Evolutionary conservation across 495 filamentous ascomycete genomes (phyloP), one percentile per base, ranked within the genome.

Genomic region (Letharia columbiana): DNA sequence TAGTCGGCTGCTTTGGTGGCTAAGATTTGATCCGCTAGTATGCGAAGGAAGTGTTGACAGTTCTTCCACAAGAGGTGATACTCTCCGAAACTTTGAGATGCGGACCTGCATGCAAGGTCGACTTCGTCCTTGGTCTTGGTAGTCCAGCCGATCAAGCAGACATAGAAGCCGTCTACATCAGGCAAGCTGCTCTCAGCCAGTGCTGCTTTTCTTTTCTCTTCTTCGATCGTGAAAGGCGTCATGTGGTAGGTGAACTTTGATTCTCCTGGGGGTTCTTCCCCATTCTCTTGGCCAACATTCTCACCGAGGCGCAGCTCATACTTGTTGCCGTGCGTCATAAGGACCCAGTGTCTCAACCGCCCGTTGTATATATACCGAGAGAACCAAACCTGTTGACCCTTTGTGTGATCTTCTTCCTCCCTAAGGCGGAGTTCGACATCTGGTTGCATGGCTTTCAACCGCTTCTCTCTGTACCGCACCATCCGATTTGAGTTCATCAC

Each of bases 321-420:
- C 10, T 65, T 65, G 35, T 60, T 65, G 33, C 49, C 62, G 49
- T 65, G 52, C 23, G 62, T 65, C 28, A 56, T 56, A 54, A 65
- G 49, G 28, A 65, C 62, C 62, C 62, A 65, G 54, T 65, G 62
- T 35, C 37, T 60, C 47, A 65, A 33, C 0, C 52, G 47, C 9
- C 62, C 62, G 33, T 65, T 54, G 45, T 60, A 11, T 42, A 65
- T 65, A 42, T 65, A 40, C 31, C 62, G 62, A n/a, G 62, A 65
- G 49, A 65, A 65, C 62, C 62, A 65, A 20, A 65, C 62, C 42
- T 54, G 62, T 33, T 65, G 10, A 11, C 62, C 62, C 37, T 54
- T 54, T 13, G 20, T 60, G 37, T 54, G 45, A 47, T 65, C 62
- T 39, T 40, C 41, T 33, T 65, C 62, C 62, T 65, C 62, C 41